Base-by-base conservation (phyloP, 768 basidiomycete genomes). In the Serendipita indica region DNA sequence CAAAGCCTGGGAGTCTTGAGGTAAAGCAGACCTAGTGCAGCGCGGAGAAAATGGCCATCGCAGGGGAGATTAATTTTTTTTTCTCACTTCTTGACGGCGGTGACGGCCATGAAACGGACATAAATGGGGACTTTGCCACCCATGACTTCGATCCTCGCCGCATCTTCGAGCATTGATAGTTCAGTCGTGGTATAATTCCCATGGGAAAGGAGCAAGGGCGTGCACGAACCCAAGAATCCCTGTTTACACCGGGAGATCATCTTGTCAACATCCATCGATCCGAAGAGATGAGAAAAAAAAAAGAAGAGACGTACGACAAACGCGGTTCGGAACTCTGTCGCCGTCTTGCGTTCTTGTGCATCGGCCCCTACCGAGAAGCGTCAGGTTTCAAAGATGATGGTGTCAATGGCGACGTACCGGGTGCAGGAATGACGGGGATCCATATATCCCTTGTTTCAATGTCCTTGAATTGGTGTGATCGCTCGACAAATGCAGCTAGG, bases 81-180 rank as follows among this genome's bases (percentile, higher is more conserved):
- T n/a, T 37, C 35, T 27, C 30, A 54, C 30, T 22, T 25, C 2
- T 54, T 54, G 20, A 54, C 22, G 30, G 20, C 49, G 7, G 49
- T 54, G 49, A 54, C 49, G 49, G 20, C 20, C 3, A 54, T 25
- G 30, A 27, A 54, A 3, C 49, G 49, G n/a, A 54, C 49, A 30
- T 54, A 54, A 10, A 54, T 4, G 22, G 49, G 49, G 30, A 54
- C 49, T 54, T 32, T 25, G 30, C 49, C 20, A 27, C 49, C 49
- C 49, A 54, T 54, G 22, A 32, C 30, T 28, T 54, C 49, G 49
- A 54, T 54, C 30, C 49, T 18, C 4, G 49, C 49, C 30, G 20
- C 49, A 27, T 54, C 49, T 32, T 54, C 49, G 12, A 54, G 10
- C 30, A 30, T 22, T 16, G 49, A 54, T 3, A 54, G 49, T n/a